Evolutionary conservation across 495 filamentous ascomycete genomes (phyloP).

Genomic region (Viridothelium virens): DNA sequence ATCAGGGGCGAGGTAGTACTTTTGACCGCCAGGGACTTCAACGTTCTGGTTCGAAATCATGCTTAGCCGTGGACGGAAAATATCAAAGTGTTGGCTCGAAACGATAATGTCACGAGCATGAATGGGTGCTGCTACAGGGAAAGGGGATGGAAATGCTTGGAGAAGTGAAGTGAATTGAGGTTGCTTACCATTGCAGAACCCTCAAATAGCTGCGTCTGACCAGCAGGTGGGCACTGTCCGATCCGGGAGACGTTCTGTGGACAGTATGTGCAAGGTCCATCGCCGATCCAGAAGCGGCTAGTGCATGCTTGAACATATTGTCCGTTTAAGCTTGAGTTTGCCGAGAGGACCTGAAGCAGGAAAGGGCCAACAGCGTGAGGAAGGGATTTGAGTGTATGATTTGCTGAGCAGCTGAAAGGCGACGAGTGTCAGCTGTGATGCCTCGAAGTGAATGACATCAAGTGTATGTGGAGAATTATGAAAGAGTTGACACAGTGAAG

Average conservation of each 20-base stretch:
- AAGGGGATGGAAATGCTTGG: not conserved
- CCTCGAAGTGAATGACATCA: not conserved
- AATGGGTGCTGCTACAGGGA: not conserved
- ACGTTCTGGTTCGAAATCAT: not conserved
- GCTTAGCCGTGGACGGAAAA: not conserved
- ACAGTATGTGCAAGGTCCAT: constrained; percentile 11
- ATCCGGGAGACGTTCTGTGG: constrained; percentile 2
- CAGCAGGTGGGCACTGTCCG: not conserved
- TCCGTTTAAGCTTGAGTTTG: constrained; percentile 9
- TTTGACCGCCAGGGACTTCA: constrained; percentile 12
- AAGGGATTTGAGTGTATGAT: not conserved
- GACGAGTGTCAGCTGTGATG: no score
- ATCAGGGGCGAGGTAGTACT: constrained; percentile 13
- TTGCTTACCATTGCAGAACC: constrained; percentile 4
- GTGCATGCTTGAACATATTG: constrained; percentile 10
- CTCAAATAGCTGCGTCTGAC: constrained; percentile 1
- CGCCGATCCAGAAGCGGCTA: constrained; percentile 9
- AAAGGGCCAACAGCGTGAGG: not conserved
- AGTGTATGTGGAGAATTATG: not conserved
- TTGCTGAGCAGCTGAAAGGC: not conserved
- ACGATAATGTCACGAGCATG: not conserved
- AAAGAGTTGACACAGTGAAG: not conserved
- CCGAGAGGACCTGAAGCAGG: constrained; percentile 1
- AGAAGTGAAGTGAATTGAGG: not conserved
- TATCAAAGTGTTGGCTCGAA: not conserved